Conservation (phyloP, 2,329 filamentous ascomycete genomes). For the Pseudogymnoascus sp. region DNA sequence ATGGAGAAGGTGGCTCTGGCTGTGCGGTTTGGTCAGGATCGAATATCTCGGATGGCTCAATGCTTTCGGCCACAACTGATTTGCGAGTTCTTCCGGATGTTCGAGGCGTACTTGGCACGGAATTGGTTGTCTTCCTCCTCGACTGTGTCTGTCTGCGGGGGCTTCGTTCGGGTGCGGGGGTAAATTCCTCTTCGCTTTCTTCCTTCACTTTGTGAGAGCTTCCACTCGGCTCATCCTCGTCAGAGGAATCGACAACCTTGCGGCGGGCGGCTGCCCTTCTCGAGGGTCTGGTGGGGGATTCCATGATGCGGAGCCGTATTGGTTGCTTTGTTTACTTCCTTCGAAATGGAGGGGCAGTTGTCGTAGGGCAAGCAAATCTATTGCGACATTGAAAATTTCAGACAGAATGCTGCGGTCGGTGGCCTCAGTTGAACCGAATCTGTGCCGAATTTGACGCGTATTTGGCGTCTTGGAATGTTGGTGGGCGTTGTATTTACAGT, state of each 20-base stretch:
- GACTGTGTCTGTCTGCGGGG: conserved; percentile 46
- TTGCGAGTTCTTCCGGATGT: conserved; percentile 36
- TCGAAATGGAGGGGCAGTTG: conserved; percentile 2
- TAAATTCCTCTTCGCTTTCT: conserved; percentile 69
- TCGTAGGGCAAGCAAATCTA: not conserved
- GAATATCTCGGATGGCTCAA: conserved; percentile 55
- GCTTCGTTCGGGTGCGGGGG: conserved; percentile 59
- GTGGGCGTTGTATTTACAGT: not conserved
- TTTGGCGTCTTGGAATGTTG: not conserved
- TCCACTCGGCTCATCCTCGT: conserved; percentile 63
- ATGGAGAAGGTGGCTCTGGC: conserved; percentile 44
- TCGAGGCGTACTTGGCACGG: conserved; percentile 21
- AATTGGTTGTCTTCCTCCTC: conserved; percentile 39
- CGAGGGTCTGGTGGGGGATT: conserved; percentile 45
- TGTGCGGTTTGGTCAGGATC: conserved; percentile 46
- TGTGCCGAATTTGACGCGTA: not conserved
- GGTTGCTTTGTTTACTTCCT: conserved; percentile 9
- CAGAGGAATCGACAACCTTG: conserved; percentile 66
- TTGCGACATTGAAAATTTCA: not conserved
- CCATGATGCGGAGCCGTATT: conserved; percentile 9
- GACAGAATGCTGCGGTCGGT: not conserved
- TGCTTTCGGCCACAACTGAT: conserved; percentile 35
- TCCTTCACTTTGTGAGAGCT: conserved; percentile 50
- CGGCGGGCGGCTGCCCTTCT: conserved; percentile 57
- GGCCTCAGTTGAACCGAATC: not conserved